Conservation (phyloP, 2,329 filamentous ascomycete genomes). For the Beauveria brongniartii region DNA sequence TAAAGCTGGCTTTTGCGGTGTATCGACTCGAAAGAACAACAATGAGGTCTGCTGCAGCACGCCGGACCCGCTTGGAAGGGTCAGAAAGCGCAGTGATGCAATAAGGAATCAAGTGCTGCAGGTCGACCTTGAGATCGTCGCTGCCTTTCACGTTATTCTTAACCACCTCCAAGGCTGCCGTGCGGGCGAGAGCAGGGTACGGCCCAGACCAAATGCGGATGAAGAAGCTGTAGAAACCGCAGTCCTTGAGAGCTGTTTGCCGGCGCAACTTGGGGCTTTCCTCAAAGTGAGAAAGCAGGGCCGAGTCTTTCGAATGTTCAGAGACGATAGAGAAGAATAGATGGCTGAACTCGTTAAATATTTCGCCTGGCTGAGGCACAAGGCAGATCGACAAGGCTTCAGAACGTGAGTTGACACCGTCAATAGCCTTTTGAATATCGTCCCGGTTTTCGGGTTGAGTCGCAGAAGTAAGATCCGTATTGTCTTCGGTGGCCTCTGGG, state of each 20-base stretch:
- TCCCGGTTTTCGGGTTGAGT: conserved; percentile 23
- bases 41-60: conserved; percentile 62
- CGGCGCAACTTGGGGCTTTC: conserved; percentile 46
- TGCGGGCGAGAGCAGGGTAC: conserved; percentile 60
- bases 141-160: conserved; percentile 46
- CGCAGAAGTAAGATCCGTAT: conserved; percentile 27
- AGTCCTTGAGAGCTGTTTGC: conserved; percentile 46
- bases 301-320: conserved; percentile 30
- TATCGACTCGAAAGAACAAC: conserved; percentile 46
- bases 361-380: conserved; percentile 36
- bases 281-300: conserved; percentile 43
- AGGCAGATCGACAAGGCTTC: conserved; percentile 44
- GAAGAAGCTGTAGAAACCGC: conserved; percentile 69
- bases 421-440: conserved; percentile 32
- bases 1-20: conserved; percentile 25
- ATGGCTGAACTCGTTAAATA: conserved; percentile 52
- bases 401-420: conserved; percentile 29
- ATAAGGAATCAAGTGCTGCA: conserved; percentile 80
- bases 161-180: conserved; percentile 59
- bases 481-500: conserved; percentile 40
- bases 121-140: conserved; percentile 47
- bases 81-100: conserved; percentile 67
- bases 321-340: conserved; percentile 48
- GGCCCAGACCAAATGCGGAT: conserved; percentile 65
- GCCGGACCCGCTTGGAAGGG: conserved; percentile 65